These are phyloP conservation scores for Ascochyta rabiei DNA, from an alignment of 2,329 filamentous ascomycete genomes.

Conservation along the genomic window DNA sequence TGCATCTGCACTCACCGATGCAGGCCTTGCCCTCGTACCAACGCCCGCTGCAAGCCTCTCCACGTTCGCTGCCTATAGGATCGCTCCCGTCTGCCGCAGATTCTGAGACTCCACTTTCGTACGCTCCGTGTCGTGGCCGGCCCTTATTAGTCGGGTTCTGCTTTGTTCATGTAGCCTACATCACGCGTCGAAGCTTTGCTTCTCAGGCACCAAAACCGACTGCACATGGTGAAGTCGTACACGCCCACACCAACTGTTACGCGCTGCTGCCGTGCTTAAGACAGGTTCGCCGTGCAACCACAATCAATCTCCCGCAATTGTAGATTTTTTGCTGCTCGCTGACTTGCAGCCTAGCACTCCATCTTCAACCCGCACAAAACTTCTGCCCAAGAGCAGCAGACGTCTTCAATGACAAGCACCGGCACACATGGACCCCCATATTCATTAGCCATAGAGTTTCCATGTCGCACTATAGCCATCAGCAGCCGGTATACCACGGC, in stretches of 20 bases:
- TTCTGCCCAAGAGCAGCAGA: background rate
- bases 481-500: background rate
- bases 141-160: slow-evolving; percentile 35
- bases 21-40: slow-evolving; percentile 32
- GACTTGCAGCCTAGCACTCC: background rate
- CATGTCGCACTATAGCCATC: background rate
- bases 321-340: background rate
- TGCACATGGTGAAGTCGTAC: slow-evolving; percentile 35
- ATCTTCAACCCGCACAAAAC: background rate
- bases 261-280: slow-evolving; percentile 2
- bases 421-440: too few relatives aligned
- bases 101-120: slow-evolving; percentile 17
- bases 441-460: too few relatives aligned
- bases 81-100: slow-evolving; percentile 25
- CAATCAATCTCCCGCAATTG: background rate
- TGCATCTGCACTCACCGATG: slow-evolving; percentile 16
- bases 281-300: slow-evolving; percentile 1
- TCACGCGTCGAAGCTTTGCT: slow-evolving; percentile 11
- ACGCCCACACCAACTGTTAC: slow-evolving; percentile 2
- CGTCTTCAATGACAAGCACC: background rate
- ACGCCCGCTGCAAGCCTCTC: slow-evolving; percentile 20
- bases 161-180: slow-evolving; percentile 18
- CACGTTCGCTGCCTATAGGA: slow-evolving; percentile 30
- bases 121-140: slow-evolving; percentile 36
- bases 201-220: slow-evolving; percentile 27